phyloP scores from a whole-genome alignment of 192 early-diverging fungal species.

The Coemansia sp. region DNA sequence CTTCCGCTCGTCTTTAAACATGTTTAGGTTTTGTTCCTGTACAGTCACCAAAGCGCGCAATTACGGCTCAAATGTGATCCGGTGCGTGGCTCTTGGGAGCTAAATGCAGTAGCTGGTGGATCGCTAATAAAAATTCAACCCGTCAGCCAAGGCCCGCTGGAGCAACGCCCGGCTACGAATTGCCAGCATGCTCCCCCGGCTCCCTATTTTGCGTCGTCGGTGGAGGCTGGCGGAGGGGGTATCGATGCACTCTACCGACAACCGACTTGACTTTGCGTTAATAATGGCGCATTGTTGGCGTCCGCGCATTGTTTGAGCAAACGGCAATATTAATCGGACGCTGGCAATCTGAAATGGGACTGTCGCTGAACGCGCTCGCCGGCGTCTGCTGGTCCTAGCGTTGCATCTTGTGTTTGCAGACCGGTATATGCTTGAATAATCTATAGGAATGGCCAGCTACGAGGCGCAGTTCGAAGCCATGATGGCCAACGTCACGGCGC shows the following conservation, averaged over 20 bases:
- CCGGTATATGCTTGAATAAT: not conserved
- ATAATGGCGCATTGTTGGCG: too few relatives aligned
- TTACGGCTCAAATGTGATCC: not conserved
- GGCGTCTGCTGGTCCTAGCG: not conserved
- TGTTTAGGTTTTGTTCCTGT: slow-evolving; percentile 13
- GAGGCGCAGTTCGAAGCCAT: slow-evolving; percentile 30
- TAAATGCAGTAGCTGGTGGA: slow-evolving; percentile 1
- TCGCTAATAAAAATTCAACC: not conserved
- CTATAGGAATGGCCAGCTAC: not conserved
- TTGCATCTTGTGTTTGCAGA: not conserved
- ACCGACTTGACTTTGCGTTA: too few relatives aligned
- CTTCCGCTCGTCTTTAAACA: slow-evolving; percentile 17
- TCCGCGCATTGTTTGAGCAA: not conserved
- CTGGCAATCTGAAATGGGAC: not conserved
- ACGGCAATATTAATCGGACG: not conserved
- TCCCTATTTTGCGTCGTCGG: too few relatives aligned
- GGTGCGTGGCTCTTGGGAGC: slow-evolving; percentile 40
- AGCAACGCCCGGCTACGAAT: too few relatives aligned
- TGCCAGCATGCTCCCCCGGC: too few relatives aligned
- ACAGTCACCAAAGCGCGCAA: slow-evolving; percentile 36
- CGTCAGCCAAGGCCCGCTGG: too few relatives aligned
- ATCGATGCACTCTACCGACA: too few relatives aligned
- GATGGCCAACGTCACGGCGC: slow-evolving; percentile 36
- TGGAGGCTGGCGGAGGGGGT: too few relatives aligned
- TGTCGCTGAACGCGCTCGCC: not conserved